phyloP scores from a whole-genome alignment of 2,329 filamentous ascomycete genomes.

The Daldinia eschscholtzii region DNA sequence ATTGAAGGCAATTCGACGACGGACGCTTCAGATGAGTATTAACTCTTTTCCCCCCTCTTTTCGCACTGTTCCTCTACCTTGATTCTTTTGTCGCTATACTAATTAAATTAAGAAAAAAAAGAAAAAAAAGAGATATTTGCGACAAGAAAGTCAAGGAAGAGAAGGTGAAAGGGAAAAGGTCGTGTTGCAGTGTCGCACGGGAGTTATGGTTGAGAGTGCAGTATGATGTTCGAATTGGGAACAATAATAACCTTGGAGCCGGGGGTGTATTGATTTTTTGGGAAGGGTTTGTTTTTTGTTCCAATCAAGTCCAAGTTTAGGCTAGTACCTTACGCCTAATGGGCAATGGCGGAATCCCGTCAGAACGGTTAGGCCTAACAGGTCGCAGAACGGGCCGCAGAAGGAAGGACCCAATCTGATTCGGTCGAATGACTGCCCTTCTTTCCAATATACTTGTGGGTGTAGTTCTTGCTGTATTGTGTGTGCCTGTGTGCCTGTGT shows the following conservation, averaged over 20 bases:
- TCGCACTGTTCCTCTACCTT: constrained; percentile 22
- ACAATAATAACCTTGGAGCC: constrained; percentile 34
- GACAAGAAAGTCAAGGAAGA: constrained; percentile 10
- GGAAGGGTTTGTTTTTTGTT: constrained; percentile 44
- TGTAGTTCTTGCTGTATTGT: constrained; percentile 4
- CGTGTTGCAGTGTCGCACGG: constrained; percentile 29
- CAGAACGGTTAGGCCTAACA: constrained; percentile 49
- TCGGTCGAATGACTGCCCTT: constrained; percentile 39
- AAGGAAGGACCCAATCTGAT: constrained; percentile 50
- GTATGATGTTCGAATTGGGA: constrained; percentile 37
- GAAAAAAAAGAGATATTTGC: constrained; percentile 13
- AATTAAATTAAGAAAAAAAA: too few relatives aligned
- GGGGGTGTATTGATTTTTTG: constrained; percentile 37
- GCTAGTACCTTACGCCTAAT: constrained; percentile 47
- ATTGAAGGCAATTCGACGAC: not conserved
- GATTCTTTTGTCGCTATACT: not conserved
- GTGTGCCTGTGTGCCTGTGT: not conserved
- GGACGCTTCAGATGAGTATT: not conserved
- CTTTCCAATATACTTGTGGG: constrained; percentile 16
- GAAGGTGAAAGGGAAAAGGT: not conserved
- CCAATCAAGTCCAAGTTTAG: constrained; percentile 50
- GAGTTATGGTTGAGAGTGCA: constrained; percentile 26
- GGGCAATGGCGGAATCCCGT: constrained; percentile 50
- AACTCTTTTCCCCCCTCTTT: not conserved
- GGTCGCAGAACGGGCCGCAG: constrained; percentile 55